These are phyloP conservation scores for Spinellus fusiger DNA, from an alignment of 192 early-diverging fungal genomes.

Conservation along the genomic window DNA sequence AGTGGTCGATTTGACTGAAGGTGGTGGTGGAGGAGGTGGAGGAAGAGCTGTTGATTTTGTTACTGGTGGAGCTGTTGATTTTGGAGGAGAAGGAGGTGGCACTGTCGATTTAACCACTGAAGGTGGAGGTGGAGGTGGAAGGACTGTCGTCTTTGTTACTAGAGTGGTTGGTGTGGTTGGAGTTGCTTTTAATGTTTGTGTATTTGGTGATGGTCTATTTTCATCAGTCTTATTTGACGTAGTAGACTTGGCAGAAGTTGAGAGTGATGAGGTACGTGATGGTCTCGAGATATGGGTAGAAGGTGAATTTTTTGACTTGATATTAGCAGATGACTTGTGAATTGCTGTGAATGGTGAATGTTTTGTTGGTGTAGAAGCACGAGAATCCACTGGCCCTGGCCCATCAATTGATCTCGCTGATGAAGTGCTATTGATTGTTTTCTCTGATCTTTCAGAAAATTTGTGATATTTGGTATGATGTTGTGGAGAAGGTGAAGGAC, in stretches of 20 bases:
- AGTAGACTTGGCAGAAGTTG: too few species aligned
- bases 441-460: too few species aligned
- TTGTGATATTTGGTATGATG: neutral
- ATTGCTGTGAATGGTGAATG: neutral
- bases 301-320: too few species aligned
- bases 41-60: neutral
- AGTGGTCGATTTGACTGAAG: neutral
- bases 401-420: too few species aligned
- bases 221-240: too few species aligned
- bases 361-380: neutral
- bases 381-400: neutral
- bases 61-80: neutral
- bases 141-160: neutral
- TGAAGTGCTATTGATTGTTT: too few species aligned
- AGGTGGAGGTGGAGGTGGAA: neutral
- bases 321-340: too few species aligned
- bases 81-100: neutral
- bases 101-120: neutral
- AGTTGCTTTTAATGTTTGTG: neutral
- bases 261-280: too few species aligned
- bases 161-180: neutral
- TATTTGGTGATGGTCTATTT: neutral
- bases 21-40: neutral
- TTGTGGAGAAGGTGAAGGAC: constrained; percentile 18
- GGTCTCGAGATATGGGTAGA: too few species aligned